phyloP scores from a whole-genome alignment of 306 rosid species.

The Gynostemma pentaphyllum region DNA sequence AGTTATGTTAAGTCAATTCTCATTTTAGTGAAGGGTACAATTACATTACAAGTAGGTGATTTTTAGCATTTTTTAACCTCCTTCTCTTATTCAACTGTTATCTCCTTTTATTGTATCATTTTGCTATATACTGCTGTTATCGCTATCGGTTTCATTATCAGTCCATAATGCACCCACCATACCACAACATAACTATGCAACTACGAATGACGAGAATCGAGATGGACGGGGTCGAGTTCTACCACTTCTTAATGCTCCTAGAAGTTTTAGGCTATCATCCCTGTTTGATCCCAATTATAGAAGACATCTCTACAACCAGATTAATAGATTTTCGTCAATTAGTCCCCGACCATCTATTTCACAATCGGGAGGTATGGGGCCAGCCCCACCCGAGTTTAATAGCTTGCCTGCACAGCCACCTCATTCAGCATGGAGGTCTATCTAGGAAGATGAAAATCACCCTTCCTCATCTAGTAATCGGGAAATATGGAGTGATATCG shows the following conservation, averaged over 20 bases:
- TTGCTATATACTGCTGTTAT: not conserved
- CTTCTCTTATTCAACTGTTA: constrained; percentile 1
- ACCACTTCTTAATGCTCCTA: constrained; percentile 44
- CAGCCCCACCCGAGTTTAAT: constrained; percentile 24
- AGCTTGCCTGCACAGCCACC: constrained; percentile 19
- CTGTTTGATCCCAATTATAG: constrained; percentile 69
- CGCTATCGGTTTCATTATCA: constrained; percentile 6
- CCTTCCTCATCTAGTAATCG: constrained; percentile 16
- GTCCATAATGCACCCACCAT: constrained; percentile 25
- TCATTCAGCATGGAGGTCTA: constrained; percentile 26
- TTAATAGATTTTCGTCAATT: constrained; percentile 24
- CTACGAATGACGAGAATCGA: constrained; percentile 18
- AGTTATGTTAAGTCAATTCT: constrained; percentile 34
- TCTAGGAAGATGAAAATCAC: constrained; percentile 16
- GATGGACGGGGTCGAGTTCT: constrained; percentile 29
- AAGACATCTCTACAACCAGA: constrained; percentile 39
- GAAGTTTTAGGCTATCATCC: constrained; percentile 68
- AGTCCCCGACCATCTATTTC: constrained; percentile 21
- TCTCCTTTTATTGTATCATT: not conserved
- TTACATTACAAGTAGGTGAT: constrained; percentile 30
- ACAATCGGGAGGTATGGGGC: constrained; percentile 22
- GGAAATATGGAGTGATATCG: constrained; percentile 25
- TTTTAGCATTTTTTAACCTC: not conserved
- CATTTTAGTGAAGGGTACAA: constrained; percentile 43
- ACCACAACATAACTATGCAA: constrained; percentile 21